Evolutionary conservation across 2,329 filamentous ascomycete genomes (phyloP), one percentile per base, ranked within the genome.

Genomic region (Pseudofabraea citricarpa): DNA sequence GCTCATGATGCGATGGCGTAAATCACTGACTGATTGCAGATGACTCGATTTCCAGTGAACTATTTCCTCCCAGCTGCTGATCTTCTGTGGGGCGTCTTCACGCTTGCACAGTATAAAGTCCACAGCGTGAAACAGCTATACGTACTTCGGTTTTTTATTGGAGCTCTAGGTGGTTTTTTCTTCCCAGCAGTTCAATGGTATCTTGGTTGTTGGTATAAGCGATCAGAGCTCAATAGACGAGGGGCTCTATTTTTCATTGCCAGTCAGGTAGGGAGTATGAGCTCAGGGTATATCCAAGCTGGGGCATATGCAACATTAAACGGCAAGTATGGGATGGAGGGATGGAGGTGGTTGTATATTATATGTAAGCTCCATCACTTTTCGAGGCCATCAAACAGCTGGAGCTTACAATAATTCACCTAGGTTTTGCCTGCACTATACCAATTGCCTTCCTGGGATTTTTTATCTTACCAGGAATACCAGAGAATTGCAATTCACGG

Each of bases 261-360:
- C 3, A 36, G 31, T 27, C 40, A 43, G 21, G 40, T 43, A 7
- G 40, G 40, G 7, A 43, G 40, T 26, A 43, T 43, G 40, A 37
- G 40, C 10, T 36, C 40, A 3, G 31, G 40, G 5, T 43, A 43
- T 27, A 43, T 43, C 9, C 40, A 43, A 36, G 73, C 74, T 6
- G 75, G 71, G 32, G 74, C 74, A 12, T 70, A 79, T 18, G 48
- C 79, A 2, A 69, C 69, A 2, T 68, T 76, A 62, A 65, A 72
- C 20, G 74, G 74, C 7, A 54, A 67, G 42, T 61, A 72, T 27
- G 73, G 72, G 0, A 67, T 75, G 48, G 72, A 66, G 44, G 75
- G 76, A 3, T 79, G 75, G 75, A 63, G 72, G 23, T 75, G 74
- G 73, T 55, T 76, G 16, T 78, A 74, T 41, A 63, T 61, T 5